These are phyloP conservation scores for Schizosaccharomyces osmophilus DNA, from an alignment of 805 yeast genomes.

Conservation along the genomic window DNA sequence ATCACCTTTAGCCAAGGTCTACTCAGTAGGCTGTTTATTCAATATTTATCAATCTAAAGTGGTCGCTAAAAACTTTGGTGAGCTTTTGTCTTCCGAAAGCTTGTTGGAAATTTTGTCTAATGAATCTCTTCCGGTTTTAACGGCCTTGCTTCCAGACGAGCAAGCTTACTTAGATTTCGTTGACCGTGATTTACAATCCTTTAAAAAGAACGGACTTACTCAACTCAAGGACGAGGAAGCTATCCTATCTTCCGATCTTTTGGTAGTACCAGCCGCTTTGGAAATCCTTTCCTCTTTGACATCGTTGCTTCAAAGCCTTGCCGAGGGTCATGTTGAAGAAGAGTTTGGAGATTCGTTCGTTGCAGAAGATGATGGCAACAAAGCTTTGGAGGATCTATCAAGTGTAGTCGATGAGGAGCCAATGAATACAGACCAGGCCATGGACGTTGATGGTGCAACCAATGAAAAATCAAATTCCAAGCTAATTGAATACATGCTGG, in stretches of 20 bases:
- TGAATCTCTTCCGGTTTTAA: neutral
- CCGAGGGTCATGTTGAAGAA: conserved; percentile 7
- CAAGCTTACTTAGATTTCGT: neutral
- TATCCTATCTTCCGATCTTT: neutral
- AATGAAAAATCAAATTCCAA: neutral
- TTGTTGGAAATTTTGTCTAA: neutral
- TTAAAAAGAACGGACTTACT: neutral
- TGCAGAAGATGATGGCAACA: conserved; percentile 2
- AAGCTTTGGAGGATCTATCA: neutral
- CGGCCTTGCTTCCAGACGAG: neutral
- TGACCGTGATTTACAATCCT: neutral
- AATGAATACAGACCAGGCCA: neutral
- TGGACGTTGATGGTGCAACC: neutral
- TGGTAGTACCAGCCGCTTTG: conserved; percentile 36
- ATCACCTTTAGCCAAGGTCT: neutral
- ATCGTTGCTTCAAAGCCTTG: neutral
- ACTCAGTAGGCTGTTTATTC: neutral
- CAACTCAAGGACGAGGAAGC: neutral
- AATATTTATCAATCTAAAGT: neutral
- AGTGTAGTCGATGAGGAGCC: conserved; percentile 3
- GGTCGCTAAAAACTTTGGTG: neutral
- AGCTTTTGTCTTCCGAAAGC: neutral
- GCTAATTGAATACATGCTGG: neutral
- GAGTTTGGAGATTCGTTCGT: conserved; percentile 5
- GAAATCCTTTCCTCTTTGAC: conserved; percentile 56